A percentile compares a stretch with the other conserved stretches of the same genome.
Conservation (phyloP, 495 filamentous ascomycete species). For the Jackrogersella multiformis region DNA sequence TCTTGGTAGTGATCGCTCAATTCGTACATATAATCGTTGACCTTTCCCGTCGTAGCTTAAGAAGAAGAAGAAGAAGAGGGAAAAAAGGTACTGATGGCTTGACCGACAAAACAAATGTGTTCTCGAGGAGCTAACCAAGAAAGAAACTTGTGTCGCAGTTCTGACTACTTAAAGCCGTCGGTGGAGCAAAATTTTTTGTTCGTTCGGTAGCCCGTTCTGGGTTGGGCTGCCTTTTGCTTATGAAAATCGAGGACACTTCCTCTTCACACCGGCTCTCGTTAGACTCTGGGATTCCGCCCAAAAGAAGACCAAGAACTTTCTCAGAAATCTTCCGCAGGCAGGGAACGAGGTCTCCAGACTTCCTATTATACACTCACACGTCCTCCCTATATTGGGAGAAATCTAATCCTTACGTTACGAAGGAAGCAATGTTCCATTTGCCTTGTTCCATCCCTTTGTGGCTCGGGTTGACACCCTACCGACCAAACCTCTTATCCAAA, state of each 20-base stretch:
- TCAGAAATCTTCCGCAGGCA: slow-evolving; percentile 30
- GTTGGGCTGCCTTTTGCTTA: slow-evolving; percentile 37
- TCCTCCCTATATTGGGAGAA: slow-evolving; percentile 1
- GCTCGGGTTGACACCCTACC: slow-evolving; percentile 41
- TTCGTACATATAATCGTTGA: slow-evolving; percentile 28
- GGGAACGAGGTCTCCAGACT: slow-evolving; percentile 30
- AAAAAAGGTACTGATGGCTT: background rate
- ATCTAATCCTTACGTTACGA: slow-evolving; percentile 16
- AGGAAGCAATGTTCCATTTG: slow-evolving; percentile 14
- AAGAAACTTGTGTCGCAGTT: slow-evolving; percentile 18
- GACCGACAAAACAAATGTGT: slow-evolving; percentile 27
- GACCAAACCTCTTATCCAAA: slow-evolving; percentile 24
- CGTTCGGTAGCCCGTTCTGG: slow-evolving; percentile 36
- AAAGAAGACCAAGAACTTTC: slow-evolving; percentile 30
- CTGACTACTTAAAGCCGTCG: slow-evolving; percentile 40
- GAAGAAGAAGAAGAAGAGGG: background rate
- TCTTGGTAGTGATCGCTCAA: slow-evolving; percentile 35
- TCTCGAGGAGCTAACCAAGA: slow-evolving; percentile 22
- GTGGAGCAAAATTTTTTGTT: slow-evolving; percentile 38
- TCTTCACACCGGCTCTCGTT: slow-evolving; percentile 25
- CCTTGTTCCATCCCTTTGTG: slow-evolving; percentile 37
- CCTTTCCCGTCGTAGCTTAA: slow-evolving; percentile 14
- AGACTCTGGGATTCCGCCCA: slow-evolving; percentile 25
- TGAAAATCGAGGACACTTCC: slow-evolving; percentile 24
- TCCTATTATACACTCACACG: slow-evolving; percentile 42